Conservation (phyloP, 2,329 filamentous ascomycete genomes). For the Geosmithia flava region DNA sequence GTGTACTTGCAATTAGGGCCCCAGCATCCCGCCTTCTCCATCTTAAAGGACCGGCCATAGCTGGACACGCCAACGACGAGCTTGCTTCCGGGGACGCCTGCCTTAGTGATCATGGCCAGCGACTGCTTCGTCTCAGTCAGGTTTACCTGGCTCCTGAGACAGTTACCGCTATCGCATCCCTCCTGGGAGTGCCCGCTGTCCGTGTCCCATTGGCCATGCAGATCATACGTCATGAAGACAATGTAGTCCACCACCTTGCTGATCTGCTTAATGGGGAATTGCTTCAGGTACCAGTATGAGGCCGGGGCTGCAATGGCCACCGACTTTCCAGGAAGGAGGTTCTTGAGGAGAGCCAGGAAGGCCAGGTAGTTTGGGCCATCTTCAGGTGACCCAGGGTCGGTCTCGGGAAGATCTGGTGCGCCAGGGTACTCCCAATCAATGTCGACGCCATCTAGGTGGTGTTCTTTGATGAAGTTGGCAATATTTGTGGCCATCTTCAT, state of each 20-base stretch:
- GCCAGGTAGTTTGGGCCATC: slow-evolving; percentile 19
- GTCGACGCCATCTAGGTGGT: slow-evolving; percentile 6
- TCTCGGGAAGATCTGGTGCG: slow-evolving; percentile 10
- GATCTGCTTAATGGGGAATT: slow-evolving; percentile 20
- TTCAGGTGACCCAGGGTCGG: slow-evolving; percentile 8
- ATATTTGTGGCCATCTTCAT: slow-evolving; percentile 16
- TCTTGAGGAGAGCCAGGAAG: slow-evolving; percentile 17
- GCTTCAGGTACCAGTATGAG: slow-evolving; percentile 25
- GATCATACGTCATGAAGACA: slow-evolving; percentile 18
- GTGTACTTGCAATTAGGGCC: slow-evolving; percentile 13
- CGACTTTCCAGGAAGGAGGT: slow-evolving; percentile 12
- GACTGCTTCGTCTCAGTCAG: slow-evolving; percentile 18
- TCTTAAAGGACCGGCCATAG: slow-evolving; percentile 19
- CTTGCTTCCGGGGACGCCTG: slow-evolving; percentile 13
- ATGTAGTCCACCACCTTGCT: slow-evolving; percentile 14
- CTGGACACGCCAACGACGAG: slow-evolving; percentile 16
- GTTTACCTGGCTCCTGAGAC: slow-evolving; percentile 21
- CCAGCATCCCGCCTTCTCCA: slow-evolving; percentile 14
- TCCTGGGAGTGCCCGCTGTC: slow-evolving; percentile 12
- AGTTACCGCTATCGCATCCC: slow-evolving; percentile 17
- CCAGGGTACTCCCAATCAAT: slow-evolving; percentile 4
- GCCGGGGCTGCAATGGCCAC: slow-evolving; percentile 23
- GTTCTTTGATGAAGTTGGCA: slow-evolving; percentile 22
- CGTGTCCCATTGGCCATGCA: slow-evolving; percentile 17
- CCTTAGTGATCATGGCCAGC: slow-evolving; percentile 22